Evolutionary conservation across 192 early-diverging fungal genomes (phyloP).

Genomic region (Coemansia sp.): DNA sequence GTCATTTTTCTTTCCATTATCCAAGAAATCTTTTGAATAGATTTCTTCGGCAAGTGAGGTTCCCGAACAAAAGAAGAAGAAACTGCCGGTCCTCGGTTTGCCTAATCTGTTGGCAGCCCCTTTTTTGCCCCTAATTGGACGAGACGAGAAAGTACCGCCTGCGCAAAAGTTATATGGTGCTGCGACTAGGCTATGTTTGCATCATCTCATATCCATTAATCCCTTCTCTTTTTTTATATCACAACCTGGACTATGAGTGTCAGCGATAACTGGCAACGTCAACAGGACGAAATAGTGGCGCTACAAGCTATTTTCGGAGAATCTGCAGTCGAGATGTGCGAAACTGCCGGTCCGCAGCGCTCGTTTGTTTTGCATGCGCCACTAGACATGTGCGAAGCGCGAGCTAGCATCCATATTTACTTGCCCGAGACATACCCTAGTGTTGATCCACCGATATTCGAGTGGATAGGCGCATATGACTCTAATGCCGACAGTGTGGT

Average conservation of each 20-base stretch:
- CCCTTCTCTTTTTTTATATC: no score
- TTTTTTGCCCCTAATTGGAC: slow-evolving; percentile 3
- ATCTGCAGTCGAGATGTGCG: slow-evolving; percentile 24
- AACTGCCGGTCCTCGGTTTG: neutral
- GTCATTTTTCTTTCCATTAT: neutral
- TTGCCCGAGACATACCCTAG: slow-evolving; percentile 51
- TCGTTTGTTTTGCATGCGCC: slow-evolving; percentile 42
- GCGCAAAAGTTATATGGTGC: neutral
- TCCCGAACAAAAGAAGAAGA: neutral
- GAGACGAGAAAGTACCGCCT: neutral
- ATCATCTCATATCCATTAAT: neutral
- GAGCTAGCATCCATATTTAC: slow-evolving; percentile 38
- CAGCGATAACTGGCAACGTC: slow-evolving; percentile 46
- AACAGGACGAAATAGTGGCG: slow-evolving; percentile 53
- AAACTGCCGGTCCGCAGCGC: neutral
- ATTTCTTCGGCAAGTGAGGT: neutral
- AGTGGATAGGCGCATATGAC: slow-evolving; percentile 44
- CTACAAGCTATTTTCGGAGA: slow-evolving; percentile 54
- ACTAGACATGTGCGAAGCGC: slow-evolving; percentile 26
- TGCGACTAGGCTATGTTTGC: neutral
- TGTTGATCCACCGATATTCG: slow-evolving; percentile 39
- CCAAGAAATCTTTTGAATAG: neutral
- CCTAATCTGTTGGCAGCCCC: neutral
- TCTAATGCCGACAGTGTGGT: neutral
- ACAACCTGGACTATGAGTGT: slow-evolving; percentile 10